Conservation (phyloP, 2,329 filamentous ascomycete genomes). For the Aspergillus arachidicola region DNA sequence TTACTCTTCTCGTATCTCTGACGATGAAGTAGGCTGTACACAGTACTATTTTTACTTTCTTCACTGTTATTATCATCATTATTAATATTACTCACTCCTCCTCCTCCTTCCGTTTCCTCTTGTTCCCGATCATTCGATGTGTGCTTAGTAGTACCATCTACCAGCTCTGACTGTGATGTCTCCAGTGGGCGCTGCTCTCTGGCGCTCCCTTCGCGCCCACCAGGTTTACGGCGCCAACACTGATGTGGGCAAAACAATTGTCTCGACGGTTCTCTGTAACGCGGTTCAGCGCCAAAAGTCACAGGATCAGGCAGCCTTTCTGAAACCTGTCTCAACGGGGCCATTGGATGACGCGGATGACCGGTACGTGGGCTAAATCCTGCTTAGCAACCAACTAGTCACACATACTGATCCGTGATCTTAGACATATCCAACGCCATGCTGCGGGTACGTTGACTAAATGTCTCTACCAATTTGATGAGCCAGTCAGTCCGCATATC, state of each 20-base stretch:
- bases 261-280: slow-evolving; percentile 72
- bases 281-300: slow-evolving; percentile 53
- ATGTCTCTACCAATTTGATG: slow-evolving; percentile 70
- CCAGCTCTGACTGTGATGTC: slow-evolving; percentile 33
- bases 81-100: not conserved
- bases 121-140: not conserved
- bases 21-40: not conserved
- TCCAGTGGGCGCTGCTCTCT: slow-evolving; percentile 63
- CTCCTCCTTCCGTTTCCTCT: not conserved
- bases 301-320: slow-evolving; percentile 59
- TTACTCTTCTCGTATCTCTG: not conserved
- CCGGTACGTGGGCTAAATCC: slow-evolving; percentile 48
- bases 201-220: slow-evolving; percentile 68
- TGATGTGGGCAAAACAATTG: slow-evolving; percentile 80
- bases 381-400: not conserved
- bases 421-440: slow-evolving; percentile 63
- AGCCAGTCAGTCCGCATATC: slow-evolving; percentile 76
- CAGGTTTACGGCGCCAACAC: slow-evolving; percentile 86
- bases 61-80: not conserved
- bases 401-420: not conserved
- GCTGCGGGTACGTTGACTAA: slow-evolving; percentile 59
- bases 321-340: slow-evolving; percentile 84
- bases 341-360: slow-evolving; percentile 70
- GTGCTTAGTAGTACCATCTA: not conserved
- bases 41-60: not conserved